These are phyloP conservation scores for Clohesyomyces aquaticus DNA, from an alignment of 495 filamentous ascomycete species.

Conservation along the genomic window DNA sequence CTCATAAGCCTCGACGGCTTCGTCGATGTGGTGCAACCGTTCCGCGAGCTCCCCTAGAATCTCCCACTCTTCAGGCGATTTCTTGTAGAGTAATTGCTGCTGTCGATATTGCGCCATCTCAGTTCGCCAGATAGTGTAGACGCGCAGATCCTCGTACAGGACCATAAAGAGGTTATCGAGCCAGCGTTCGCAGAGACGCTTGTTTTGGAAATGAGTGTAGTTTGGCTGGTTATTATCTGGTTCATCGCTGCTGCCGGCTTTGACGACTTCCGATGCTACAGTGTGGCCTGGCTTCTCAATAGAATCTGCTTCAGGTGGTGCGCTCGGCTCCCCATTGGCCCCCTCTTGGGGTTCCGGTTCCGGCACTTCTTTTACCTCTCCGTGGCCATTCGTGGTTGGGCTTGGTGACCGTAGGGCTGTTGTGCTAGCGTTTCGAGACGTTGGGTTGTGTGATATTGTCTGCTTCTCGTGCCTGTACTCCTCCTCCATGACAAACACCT, in stretches of 20 bases:
- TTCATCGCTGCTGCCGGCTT: constrained; percentile 74
- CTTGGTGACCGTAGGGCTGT: constrained; percentile 70
- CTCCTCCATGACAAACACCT: constrained; percentile 99
- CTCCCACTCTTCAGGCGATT: constrained; percentile 96
- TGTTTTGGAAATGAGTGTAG: constrained; percentile 83
- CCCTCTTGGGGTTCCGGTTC: constrained; percentile 13
- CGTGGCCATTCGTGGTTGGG: constrained; percentile 64
- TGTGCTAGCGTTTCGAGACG: constrained; percentile 73
- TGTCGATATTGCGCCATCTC: constrained; percentile 92
- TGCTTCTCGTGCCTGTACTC: constrained; percentile 93
- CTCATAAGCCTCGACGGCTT: constrained; percentile 89
- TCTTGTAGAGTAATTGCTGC: constrained; percentile 89
- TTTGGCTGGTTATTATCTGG: constrained; percentile 53
- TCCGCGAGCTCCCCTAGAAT: constrained; percentile 93
- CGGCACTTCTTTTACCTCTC: constrained; percentile 48
- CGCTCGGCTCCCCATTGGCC: constrained; percentile 28
- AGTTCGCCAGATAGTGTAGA: constrained; percentile 98
- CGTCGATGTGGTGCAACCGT: constrained; percentile 84
- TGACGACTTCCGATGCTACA: constrained; percentile 77
- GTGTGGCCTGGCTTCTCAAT: constrained; percentile 84
- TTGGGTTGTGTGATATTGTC: constrained; percentile 51
- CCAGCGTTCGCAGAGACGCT: constrained; percentile 96
- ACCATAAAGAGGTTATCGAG: constrained; percentile 99
- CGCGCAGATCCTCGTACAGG: constrained; percentile 93
- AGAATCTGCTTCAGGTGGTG: constrained; percentile 46